Evolutionary conservation across 2,329 filamentous ascomycete species (phyloP).

Genomic region (Neodidymelliopsis sp.): DNA sequence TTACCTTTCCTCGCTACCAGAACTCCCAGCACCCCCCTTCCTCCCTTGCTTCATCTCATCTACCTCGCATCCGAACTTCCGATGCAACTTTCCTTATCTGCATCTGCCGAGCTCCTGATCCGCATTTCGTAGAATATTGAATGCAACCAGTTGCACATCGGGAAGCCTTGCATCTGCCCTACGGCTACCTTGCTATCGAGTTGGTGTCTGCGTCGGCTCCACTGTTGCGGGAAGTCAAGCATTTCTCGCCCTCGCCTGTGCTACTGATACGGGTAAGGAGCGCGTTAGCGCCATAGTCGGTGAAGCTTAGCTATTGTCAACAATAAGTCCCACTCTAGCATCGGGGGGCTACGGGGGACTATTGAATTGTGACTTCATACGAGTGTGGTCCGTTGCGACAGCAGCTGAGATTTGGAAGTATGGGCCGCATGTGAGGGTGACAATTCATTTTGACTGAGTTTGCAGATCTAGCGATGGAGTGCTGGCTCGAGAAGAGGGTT

Average conservation of each 20-base stretch:
- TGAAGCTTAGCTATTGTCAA: constrained; percentile 13
- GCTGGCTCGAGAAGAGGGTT: constrained; percentile 1
- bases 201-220: not conserved
- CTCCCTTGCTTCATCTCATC: constrained; percentile 5
- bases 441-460: not conserved
- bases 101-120: not conserved
- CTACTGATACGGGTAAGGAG: constrained; percentile 10
- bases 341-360: not conserved
- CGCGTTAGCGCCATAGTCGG: not conserved
- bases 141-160: constrained; percentile 13
- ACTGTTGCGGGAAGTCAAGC: constrained; percentile 11
- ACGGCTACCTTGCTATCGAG: not conserved
- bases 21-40: not conserved
- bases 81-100: constrained; percentile 4
- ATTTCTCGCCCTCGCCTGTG: constrained; percentile 15
- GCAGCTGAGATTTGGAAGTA: not conserved
- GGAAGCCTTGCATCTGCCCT: constrained; percentile 12
- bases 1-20: constrained; percentile 17
- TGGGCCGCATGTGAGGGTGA: not conserved
- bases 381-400: not conserved
- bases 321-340: not conserved
- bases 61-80: constrained; percentile 1
- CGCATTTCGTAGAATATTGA: not conserved
- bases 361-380: not conserved
- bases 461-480: not conserved